phyloP scores from a whole-genome alignment of 352 stramenopile species.

The Globisporangium canariense region DNA sequence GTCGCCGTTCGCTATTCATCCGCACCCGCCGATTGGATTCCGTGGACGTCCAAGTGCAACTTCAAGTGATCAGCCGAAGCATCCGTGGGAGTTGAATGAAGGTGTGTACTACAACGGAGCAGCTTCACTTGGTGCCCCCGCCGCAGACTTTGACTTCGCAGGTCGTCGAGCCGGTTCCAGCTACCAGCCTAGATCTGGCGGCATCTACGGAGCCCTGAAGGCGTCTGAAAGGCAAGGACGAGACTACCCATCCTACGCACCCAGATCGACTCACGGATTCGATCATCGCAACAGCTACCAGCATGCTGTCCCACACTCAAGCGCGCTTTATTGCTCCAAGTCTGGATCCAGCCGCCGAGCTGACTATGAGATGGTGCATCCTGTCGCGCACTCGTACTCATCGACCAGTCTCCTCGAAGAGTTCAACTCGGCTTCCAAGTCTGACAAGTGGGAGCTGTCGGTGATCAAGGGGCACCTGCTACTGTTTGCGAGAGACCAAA shows the following conservation, averaged over 20 bases:
- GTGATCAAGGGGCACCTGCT: conserved; percentile 83
- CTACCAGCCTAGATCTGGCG: conserved; percentile 1
- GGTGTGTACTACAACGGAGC: conserved; percentile 4
- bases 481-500: conserved; percentile 84
- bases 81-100: conserved; percentile 8
- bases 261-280: conserved; percentile 12
- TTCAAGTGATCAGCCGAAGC: conserved; percentile 4
- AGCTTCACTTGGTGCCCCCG: neutral
- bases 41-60: neutral
- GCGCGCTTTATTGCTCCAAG: conserved; percentile 33
- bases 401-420: conserved; percentile 78
- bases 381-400: conserved; percentile 59
- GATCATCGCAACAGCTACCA: conserved; percentile 23
- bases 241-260: conserved; percentile 7
- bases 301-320: conserved; percentile 21
- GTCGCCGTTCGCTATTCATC: conserved; percentile 6
- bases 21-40: neutral
- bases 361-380: conserved; percentile 45
- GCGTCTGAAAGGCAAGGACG: conserved; percentile 8
- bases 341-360: conserved; percentile 21
- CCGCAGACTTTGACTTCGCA: neutral
- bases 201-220: conserved; percentile 13
- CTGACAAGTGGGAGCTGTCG: conserved; percentile 79
- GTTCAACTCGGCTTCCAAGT: conserved; percentile 63
- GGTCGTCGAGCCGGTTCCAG: conserved; percentile 2